Conservation (phyloP, 768 basidiomycete genomes). For the Russula lepida region DNA sequence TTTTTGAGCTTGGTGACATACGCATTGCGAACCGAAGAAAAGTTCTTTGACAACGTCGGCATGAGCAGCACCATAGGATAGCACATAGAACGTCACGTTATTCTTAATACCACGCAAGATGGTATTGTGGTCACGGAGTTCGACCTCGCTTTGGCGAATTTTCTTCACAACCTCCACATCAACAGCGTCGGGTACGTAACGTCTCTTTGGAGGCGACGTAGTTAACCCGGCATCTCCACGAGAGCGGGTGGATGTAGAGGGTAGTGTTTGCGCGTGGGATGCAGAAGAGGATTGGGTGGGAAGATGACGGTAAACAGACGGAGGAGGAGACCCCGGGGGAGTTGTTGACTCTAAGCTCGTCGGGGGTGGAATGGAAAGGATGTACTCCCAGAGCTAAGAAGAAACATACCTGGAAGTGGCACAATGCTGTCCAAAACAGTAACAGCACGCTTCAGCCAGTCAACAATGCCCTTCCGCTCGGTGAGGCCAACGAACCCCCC, state of each 20-base stretch:
- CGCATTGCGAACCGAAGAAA: constrained; percentile 53
- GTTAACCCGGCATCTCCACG: constrained; percentile 20
- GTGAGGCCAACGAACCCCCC: constrained; percentile 79
- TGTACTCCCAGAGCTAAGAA: neutral
- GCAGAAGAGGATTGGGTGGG: constrained; percentile 20
- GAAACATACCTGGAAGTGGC: constrained; percentile 36
- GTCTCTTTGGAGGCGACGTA: constrained; percentile 48
- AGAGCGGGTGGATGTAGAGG: constrained; percentile 18
- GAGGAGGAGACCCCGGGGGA: constrained; percentile 49
- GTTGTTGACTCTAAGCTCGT: constrained; percentile 41
- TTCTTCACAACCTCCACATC: constrained; percentile 85
- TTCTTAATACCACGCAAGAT: constrained; percentile 77
- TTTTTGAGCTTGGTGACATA: constrained; percentile 76
- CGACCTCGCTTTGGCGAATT: constrained; percentile 67
- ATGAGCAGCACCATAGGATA: neutral
- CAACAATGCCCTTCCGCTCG: constrained; percentile 77
- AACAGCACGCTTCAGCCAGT: constrained; percentile 67
- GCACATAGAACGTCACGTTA: constrained; percentile 47
- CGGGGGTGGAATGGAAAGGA: neutral
- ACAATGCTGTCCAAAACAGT: constrained; percentile 44
- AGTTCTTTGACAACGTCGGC: constrained; percentile 50
- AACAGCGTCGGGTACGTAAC: constrained; percentile 67
- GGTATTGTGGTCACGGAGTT: constrained; percentile 73
- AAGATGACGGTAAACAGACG: constrained; percentile 4
- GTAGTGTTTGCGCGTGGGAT: constrained; percentile 13